Percentiles rank a stretch among this genome's conserved stretches.
phyloP scores from a whole-genome alignment of 495 filamentous ascomycete species.

The Tuber borchii region DNA sequence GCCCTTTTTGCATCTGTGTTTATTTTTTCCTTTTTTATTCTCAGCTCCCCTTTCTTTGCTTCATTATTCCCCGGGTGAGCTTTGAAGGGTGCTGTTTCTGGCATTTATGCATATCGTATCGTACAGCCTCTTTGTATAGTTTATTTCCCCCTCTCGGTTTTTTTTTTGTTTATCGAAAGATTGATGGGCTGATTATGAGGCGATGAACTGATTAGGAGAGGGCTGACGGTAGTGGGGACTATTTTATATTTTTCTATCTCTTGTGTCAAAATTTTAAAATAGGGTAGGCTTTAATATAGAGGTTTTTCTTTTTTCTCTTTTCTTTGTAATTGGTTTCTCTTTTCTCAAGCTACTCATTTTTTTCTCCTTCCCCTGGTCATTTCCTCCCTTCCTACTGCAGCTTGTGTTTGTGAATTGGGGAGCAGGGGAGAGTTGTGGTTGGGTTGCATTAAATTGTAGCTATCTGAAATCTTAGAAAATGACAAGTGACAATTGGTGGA shows the following conservation, averaged over 20 bases:
- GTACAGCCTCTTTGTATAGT: neutral
- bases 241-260: neutral
- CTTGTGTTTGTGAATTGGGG: neutral
- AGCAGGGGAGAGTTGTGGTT: neutral
- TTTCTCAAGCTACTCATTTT: neutral
- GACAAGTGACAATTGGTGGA: neutral
- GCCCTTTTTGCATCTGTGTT: neutral
- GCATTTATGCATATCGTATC: neutral
- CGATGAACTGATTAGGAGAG: neutral
- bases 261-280: neutral
- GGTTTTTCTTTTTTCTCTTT: neutral
- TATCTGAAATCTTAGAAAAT: neutral
- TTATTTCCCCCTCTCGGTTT: neutral
- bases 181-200: neutral
- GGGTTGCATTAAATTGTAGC: neutral
- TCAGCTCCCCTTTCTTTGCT: neutral
- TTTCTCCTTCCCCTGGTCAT: neutral
- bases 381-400: neutral
- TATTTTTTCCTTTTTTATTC: neutral
- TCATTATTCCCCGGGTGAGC: neutral
- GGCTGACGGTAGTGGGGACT: neutral
- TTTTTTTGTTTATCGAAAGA: neutral
- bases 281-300: slow-evolving; percentile 4
- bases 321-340: neutral
- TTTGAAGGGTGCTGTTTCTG: neutral